Evolutionary conservation across 1,284 basidiomycete genomes (phyloP).

Genomic region (Leccinum griseonigrum): DNA sequence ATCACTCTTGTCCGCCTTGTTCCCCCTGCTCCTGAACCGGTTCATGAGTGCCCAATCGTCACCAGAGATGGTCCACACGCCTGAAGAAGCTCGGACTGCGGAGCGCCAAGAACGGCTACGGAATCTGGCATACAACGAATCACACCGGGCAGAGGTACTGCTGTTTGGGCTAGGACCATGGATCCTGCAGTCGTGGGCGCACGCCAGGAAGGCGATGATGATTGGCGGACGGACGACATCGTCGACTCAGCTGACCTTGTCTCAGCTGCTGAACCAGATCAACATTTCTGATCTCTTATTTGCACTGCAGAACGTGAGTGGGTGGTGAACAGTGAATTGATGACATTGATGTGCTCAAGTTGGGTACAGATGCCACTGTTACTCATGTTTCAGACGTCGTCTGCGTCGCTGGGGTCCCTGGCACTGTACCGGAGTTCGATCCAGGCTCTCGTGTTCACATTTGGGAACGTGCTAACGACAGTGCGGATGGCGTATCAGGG

Average conservation of each 20-base stretch:
- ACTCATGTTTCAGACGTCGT: slow-evolving; percentile 67
- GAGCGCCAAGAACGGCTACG: slow-evolving; percentile 73
- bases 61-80: slow-evolving; percentile 44
- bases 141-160: slow-evolving; percentile 70
- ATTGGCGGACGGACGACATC: slow-evolving; percentile 49
- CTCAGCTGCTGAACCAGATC: slow-evolving; percentile 49
- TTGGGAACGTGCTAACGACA: slow-evolving; percentile 58
- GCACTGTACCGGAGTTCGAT: slow-evolving; percentile 74
- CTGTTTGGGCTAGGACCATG: slow-evolving; percentile 80
- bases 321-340: not conserved
- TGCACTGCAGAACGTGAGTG: slow-evolving; percentile 64
- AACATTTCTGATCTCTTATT: slow-evolving; percentile 62
- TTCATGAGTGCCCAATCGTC: slow-evolving; percentile 39
- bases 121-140: slow-evolving; percentile 65
- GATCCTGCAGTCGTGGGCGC: slow-evolving; percentile 74
- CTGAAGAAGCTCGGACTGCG: slow-evolving; percentile 56
- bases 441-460: slow-evolving; percentile 65
- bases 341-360: not conserved
- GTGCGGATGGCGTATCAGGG: slow-evolving; percentile 71
- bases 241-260: slow-evolving; percentile 37
- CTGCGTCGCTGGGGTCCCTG: slow-evolving; percentile 71
- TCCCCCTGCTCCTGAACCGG: slow-evolving; percentile 55
- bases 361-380: slow-evolving; percentile 61
- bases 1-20: slow-evolving; percentile 54
- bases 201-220: slow-evolving; percentile 55